These are phyloP conservation scores for Huntiella bhutanensis DNA, from an alignment of 2,329 filamentous ascomycete genomes.

Conservation along the genomic window DNA sequence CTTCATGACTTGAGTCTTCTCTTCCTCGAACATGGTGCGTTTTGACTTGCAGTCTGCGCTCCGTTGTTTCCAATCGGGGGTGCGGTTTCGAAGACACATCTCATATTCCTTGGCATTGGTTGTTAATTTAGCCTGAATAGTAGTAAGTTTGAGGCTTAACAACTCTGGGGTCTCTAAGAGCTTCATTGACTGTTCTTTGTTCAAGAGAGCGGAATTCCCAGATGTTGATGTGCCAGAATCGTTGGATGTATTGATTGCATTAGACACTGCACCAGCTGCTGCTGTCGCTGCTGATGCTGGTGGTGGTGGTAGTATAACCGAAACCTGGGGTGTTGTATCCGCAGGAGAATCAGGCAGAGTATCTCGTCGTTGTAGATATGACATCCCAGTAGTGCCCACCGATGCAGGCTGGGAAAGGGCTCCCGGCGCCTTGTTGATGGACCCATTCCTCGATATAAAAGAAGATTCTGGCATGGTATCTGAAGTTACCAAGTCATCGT, in stretches of 20 bases:
- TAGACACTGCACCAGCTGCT: neutral
- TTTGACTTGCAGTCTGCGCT: slow-evolving; percentile 18
- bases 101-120: slow-evolving; percentile 29
- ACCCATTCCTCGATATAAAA: too few relatives aligned
- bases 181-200: neutral
- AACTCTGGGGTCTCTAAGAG: slow-evolving; percentile 17
- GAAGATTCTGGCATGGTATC: neutral
- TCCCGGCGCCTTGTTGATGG: too few relatives aligned
- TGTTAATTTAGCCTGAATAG: slow-evolving; percentile 22
- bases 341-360: too few relatives aligned
- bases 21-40: too few relatives aligned
- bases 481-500: neutral
- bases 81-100: slow-evolving; percentile 22
- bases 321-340: neutral
- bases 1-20: slow-evolving; percentile 23
- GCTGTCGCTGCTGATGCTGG: neutral
- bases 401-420: too few relatives aligned
- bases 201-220: too few relatives aligned
- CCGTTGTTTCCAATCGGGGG: slow-evolving; percentile 26
- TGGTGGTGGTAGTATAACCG: neutral
- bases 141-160: slow-evolving; percentile 23
- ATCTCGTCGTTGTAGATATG: too few relatives aligned
- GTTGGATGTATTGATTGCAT: too few relatives aligned
- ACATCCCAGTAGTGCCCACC: too few relatives aligned
- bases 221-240: too few relatives aligned